Conservation (phyloP, 208 protist genomes). For the Porcisia deanei region DNA sequence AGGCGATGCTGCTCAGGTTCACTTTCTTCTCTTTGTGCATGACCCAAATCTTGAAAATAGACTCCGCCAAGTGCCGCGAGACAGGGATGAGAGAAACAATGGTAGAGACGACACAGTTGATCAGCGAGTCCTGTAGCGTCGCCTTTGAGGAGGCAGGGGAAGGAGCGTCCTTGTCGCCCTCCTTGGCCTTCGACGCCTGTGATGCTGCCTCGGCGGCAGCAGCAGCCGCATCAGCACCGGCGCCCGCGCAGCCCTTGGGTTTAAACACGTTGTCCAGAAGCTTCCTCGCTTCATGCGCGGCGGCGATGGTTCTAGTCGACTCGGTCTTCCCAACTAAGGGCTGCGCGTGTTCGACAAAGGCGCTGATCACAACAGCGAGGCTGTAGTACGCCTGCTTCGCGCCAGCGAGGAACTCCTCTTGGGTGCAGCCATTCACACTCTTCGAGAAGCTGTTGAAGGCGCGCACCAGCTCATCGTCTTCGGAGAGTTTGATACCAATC, state of each 20-base stretch:
- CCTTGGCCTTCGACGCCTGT: background rate
- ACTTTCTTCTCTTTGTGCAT: slow-evolving; percentile 48
- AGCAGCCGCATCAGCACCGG: background rate
- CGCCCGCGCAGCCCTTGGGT: background rate
- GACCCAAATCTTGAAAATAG: slow-evolving; percentile 66
- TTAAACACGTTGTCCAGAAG: slow-evolving; percentile 30
- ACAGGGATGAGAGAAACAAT: slow-evolving; percentile 54
- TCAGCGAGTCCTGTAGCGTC: slow-evolving; percentile 26
- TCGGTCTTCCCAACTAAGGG: slow-evolving; percentile 16
- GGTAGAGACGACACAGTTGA: slow-evolving; percentile 28
- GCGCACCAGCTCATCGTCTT: slow-evolving; percentile 36
- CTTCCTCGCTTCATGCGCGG: slow-evolving; percentile 29
- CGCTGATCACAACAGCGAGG: slow-evolving; percentile 41
- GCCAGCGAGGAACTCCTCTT: slow-evolving; percentile 64
- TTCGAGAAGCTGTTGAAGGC: slow-evolving; percentile 60
- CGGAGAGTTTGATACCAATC: slow-evolving; percentile 35
- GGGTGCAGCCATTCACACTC: slow-evolving; percentile 44
- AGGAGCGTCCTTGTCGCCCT: background rate
- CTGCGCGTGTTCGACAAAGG: slow-evolving; percentile 29
- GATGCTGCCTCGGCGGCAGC: background rate
- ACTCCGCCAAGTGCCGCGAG: slow-evolving; percentile 53
- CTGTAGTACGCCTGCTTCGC: slow-evolving; percentile 74
- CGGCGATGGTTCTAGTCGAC: slow-evolving; percentile 26
- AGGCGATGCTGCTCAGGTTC: slow-evolving; percentile 66
- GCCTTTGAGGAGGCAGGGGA: background rate